Evolutionary conservation across 768 basidiomycete species (phyloP).

Genomic region (Boletus subcaerulescens): DNA sequence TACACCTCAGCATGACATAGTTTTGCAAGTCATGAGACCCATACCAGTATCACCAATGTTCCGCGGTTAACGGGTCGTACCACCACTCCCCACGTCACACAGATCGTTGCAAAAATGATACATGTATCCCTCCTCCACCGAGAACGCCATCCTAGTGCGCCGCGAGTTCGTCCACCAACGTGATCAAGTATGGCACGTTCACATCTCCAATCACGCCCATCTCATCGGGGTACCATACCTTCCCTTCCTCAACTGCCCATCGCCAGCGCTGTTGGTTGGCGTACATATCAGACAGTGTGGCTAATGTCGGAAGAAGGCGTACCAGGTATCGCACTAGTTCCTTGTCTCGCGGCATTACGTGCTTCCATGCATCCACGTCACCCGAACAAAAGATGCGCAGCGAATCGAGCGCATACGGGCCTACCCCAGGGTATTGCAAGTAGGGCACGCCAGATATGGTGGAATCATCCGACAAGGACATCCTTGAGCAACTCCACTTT

Average conservation of each 20-base stretch:
- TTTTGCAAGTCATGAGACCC: too few relatives aligned
- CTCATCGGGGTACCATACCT: slow-evolving; percentile 46
- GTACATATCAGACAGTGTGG: neutral
- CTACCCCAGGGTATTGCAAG: slow-evolving; percentile 61
- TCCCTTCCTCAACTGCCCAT: slow-evolving; percentile 58
- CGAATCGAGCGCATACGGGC: slow-evolving; percentile 71
- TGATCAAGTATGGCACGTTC: slow-evolving; percentile 37
- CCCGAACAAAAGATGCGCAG: slow-evolving; percentile 64
- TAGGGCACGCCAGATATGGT: slow-evolving; percentile 28
- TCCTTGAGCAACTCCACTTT: slow-evolving; percentile 22
- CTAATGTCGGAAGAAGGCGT: slow-evolving; percentile 20
- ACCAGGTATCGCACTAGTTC: slow-evolving; percentile 67
- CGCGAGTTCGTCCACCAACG: slow-evolving; percentile 41
- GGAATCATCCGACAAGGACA: neutral
- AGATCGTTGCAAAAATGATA: slow-evolving; percentile 26
- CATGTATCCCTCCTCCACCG: slow-evolving; percentile 26
- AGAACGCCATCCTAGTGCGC: slow-evolving; percentile 21
- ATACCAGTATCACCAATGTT: too few relatives aligned
- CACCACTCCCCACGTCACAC: neutral
- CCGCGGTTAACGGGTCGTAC: neutral
- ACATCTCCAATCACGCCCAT: slow-evolving; percentile 40
- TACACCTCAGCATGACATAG: too few relatives aligned
- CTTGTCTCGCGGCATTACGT: slow-evolving; percentile 64
- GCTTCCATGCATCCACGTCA: slow-evolving; percentile 51
- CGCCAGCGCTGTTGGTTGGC: slow-evolving; percentile 59